These are phyloP conservation scores for Lipomyces sp. DNA, from an alignment of 805 yeast species.

Conservation along the genomic window DNA sequence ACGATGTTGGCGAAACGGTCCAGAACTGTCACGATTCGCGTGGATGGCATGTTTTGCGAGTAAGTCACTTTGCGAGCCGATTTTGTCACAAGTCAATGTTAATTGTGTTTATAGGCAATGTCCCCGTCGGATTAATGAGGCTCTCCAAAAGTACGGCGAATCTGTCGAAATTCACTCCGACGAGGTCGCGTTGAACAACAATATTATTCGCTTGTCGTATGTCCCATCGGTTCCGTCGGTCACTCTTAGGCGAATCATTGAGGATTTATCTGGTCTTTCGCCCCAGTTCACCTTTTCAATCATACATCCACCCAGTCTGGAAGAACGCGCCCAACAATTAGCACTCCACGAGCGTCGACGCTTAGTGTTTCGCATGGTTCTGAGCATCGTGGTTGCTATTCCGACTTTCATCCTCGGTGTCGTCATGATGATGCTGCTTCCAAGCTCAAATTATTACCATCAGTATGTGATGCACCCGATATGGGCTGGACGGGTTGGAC, in stretches of 20 bases:
- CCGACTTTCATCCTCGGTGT: constrained; percentile 73
- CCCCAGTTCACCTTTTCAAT: constrained; percentile 58
- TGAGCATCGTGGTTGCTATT: constrained; percentile 61
- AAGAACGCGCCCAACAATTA: constrained; percentile 62
- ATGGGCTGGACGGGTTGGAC: constrained; percentile 64
- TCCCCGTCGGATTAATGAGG: constrained; percentile 59
- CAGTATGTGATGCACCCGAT: constrained; percentile 64
- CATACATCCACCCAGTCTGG: constrained; percentile 61
- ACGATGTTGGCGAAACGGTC: constrained; percentile 55
- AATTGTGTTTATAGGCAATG: constrained; percentile 50
- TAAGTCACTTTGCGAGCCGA: constrained; percentile 20
- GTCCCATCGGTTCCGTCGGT: constrained; percentile 59
- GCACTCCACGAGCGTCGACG: constrained; percentile 55
- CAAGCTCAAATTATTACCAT: constrained; percentile 51
- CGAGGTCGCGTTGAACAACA: constrained; percentile 59
- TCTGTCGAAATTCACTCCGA: constrained; percentile 59
- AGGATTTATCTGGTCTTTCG: constrained; percentile 54
- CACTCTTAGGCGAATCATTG: constrained; percentile 61
- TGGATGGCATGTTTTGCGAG: constrained; percentile 72
- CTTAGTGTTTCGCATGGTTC: constrained; percentile 53
- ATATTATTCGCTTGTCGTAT: constrained; percentile 67
- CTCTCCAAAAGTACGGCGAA: constrained; percentile 59
- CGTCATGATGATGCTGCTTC: constrained; percentile 67
- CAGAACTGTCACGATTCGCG: constrained; percentile 60
- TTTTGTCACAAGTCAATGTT: background rate